Evolutionary conservation across 768 basidiomycete genomes (phyloP).

Genomic region (Serendipita indica): DNA sequence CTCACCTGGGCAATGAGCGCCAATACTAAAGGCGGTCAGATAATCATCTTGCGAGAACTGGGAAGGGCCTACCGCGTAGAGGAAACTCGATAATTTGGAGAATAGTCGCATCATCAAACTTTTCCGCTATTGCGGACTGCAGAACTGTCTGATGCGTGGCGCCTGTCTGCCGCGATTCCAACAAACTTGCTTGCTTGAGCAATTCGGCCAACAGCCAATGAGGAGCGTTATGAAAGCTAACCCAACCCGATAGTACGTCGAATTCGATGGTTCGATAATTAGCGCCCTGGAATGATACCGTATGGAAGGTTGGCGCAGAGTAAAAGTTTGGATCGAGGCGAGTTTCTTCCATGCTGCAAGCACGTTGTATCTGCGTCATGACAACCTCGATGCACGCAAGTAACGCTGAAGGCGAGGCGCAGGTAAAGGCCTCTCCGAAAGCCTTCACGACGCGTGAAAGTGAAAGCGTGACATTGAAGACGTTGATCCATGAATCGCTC

Average conservation of each 20-base stretch:
- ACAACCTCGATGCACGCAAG: constrained; percentile 53
- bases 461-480: constrained; percentile 89
- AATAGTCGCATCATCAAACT: constrained; percentile 51
- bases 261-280: constrained; percentile 55
- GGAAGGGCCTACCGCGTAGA: constrained; percentile 48
- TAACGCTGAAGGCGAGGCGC: constrained; percentile 41
- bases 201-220: constrained; percentile 85
- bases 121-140: constrained; percentile 27
- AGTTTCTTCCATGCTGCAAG: constrained; percentile 52
- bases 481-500: constrained; percentile 90
- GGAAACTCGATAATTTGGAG: constrained; percentile 78
- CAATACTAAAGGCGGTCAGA: constrained; percentile 36
- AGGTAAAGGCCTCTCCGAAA: constrained; percentile 71
- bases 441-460: constrained; percentile 78
- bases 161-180: constrained; percentile 39
- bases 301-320: constrained; percentile 44
- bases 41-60: neutral
- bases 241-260: constrained; percentile 64
- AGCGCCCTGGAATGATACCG: constrained; percentile 46
- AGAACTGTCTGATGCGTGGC: constrained; percentile 22
- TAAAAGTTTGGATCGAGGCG: constrained; percentile 56
- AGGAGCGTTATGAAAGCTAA: constrained; percentile 85
- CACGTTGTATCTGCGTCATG: constrained; percentile 53
- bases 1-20: constrained; percentile 91
- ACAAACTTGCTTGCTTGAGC: constrained; percentile 63